Percentiles rank a stretch among this genome's conserved stretches.
Conservation (phyloP, 2,329 filamentous ascomycete genomes). For the Cladophialophora psammophila region DNA sequence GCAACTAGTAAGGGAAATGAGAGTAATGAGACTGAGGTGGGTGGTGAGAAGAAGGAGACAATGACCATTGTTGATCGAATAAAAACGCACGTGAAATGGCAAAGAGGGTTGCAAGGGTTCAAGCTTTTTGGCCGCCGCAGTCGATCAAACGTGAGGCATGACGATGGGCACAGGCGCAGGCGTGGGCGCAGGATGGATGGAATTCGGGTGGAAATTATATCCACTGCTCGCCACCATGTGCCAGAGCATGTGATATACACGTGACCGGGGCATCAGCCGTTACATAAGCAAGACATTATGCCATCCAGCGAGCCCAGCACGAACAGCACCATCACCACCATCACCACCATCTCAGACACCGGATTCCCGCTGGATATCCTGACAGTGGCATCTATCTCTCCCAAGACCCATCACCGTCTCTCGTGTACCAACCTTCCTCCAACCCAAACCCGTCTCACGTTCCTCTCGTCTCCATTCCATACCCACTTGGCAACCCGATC, state of each 20-base stretch:
- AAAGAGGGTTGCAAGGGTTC: neutral
- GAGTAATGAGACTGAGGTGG: constrained; percentile 3
- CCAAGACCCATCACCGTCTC: constrained; percentile 28
- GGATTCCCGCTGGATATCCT: neutral
- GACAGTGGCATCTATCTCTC: neutral
- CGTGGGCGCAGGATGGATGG: neutral
- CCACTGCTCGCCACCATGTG: neutral
- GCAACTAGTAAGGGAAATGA: constrained; percentile 4
- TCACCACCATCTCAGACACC: too few relatives aligned
- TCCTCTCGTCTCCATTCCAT: constrained; percentile 90
- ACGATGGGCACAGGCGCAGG: neutral
- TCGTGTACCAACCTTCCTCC: constrained; percentile 80
- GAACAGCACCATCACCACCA: too few relatives aligned
- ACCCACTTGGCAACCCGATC: constrained; percentile 93
- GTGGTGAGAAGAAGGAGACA: constrained; percentile 14
- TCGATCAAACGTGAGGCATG: neutral
- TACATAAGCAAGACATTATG: too few relatives aligned
- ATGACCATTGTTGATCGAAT: constrained; percentile 30
- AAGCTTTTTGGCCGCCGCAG: neutral
- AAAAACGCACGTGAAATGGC: constrained; percentile 34
- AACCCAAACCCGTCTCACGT: constrained; percentile 89
- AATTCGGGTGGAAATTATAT: neutral
- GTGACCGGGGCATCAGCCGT: too few relatives aligned
- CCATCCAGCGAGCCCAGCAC: too few relatives aligned
- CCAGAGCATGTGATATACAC: too few relatives aligned